phyloP scores from a whole-genome alignment of 148 eudicot species.

The Camellia lanceoleosa region DNA sequence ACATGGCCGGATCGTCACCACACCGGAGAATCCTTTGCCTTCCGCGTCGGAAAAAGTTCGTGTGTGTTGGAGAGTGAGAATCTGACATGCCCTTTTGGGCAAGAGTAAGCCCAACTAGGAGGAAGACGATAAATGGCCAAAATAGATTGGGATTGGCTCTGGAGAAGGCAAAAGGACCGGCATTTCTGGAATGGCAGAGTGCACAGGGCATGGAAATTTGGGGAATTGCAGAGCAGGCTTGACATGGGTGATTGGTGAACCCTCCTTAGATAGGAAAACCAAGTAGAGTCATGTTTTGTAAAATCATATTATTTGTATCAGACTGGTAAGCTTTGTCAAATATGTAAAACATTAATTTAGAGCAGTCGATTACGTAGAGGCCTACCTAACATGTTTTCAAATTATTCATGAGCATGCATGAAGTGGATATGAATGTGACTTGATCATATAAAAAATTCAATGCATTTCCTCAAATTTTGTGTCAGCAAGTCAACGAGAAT shows the following conservation, averaged over 20 bases:
- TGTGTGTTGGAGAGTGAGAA: slow-evolving; percentile 13
- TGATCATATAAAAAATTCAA: not conserved
- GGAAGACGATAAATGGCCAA: slow-evolving; percentile 4
- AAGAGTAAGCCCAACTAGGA: slow-evolving; percentile 5
- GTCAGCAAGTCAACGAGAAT: slow-evolving; percentile 18
- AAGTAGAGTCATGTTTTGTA: not conserved
- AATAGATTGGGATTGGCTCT: not conserved
- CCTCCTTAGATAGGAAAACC: not conserved
- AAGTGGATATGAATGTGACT: not conserved
- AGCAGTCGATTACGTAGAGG: slow-evolving; percentile 8
- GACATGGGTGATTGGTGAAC: slow-evolving; percentile 16
- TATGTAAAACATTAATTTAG: not conserved
- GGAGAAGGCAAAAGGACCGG: not conserved
- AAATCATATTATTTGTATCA: slow-evolving; percentile 1
- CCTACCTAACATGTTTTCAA: slow-evolving; percentile 13
- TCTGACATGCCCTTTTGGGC: not conserved
- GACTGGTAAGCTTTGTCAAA: slow-evolving; percentile 12
- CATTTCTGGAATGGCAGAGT: not conserved
- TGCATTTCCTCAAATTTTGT: not conserved
- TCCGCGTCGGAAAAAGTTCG: slow-evolving; percentile 25
- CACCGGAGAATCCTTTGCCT: slow-evolving; percentile 24
- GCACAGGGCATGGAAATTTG: slow-evolving; percentile 20
- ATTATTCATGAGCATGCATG: slow-evolving; percentile 20
- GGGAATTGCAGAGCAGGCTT: slow-evolving; percentile 5
- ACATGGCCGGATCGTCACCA: slow-evolving; percentile 15